Evolutionary conservation across 2,329 filamentous ascomycete genomes (phyloP), one percentile per base, ranked within the genome.

Genomic region (Knoxdaviesia proteae): DNA sequence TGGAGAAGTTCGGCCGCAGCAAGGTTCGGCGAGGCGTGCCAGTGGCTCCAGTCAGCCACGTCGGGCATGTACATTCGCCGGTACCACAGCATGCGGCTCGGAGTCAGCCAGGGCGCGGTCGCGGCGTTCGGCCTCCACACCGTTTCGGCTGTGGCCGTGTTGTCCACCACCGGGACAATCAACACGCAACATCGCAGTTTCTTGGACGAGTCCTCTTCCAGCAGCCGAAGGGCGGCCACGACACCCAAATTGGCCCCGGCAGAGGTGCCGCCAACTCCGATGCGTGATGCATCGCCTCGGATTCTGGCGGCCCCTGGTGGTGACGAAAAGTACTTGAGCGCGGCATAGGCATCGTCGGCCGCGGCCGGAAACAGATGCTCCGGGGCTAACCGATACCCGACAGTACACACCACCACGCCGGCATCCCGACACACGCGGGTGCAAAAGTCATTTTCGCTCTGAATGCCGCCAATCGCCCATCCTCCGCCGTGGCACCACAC

Each of bases 401-500:
- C 49, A 30, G 52, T 52, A 40, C 59, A 45, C 5, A 58, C 55
- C 6, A 51, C 44, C 37, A 51, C 56, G 10, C 43, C 45, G 2
- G 51, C 54, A 49, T 54, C 49, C 49, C 53, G 44, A 40, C 57
- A 61, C 6, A 55, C 45, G 40, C 52, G 51, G 5, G 53, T 56
- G 38, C 54, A 54, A 35, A 60, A 54, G 34, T 55, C 57, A 7
- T 53, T 55, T 6, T 58, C 57, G 42, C 51, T 59, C 6, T 51
- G 50, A 5, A 60, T 41, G 3, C 53, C 54, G 1, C 60, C 60
- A 42, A 58, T 51, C 5, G 55, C 59, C 58, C 58, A 62, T 3
- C 59, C 59, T 5, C 60, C 60, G 29, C 60, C 60, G 38, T 62
- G 60, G 30, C 55, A 56, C 60, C 59, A 62, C 6, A 62, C 42